A percentile compares a stretch with the other conserved stretches of the same genome.
These are phyloP conservation scores for Solanum gandarillasii DNA, from an alignment of 257 asterid species.

Conservation along the genomic window DNA sequence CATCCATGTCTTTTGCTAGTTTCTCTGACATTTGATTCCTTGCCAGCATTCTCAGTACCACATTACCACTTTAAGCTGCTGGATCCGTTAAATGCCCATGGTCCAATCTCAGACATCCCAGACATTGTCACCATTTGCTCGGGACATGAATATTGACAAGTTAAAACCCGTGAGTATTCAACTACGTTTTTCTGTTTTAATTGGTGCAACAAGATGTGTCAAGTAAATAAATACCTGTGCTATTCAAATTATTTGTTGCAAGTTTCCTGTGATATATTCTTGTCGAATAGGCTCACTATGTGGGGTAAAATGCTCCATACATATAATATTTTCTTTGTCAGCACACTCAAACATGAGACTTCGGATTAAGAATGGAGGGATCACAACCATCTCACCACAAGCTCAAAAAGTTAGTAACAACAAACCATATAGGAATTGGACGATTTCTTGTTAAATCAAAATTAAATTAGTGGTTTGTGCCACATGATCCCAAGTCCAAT, in stretches of 20 bases:
- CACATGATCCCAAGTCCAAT: not conserved
- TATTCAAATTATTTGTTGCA: conserved; percentile 46
- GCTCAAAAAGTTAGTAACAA: not conserved
- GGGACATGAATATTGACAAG: not conserved
- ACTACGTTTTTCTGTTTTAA: not conserved
- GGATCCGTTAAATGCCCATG: conserved; percentile 48
- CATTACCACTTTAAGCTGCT: conserved; percentile 42
- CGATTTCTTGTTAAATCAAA: not conserved
- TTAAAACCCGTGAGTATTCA: not conserved
- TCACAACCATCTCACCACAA: not conserved
- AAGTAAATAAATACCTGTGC: conserved; percentile 29
- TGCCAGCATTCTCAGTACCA: conserved; percentile 57
- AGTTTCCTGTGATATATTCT: conserved; percentile 43
- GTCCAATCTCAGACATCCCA: conserved; percentile 71
- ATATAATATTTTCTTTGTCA: not conserved
- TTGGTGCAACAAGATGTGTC: not conserved
- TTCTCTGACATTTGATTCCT: conserved; percentile 65
- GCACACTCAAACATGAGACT: not conserved
- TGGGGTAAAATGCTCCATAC: not conserved
- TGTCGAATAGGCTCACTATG: not conserved
- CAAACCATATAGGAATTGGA: not conserved
- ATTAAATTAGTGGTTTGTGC: not conserved
- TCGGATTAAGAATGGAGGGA: not conserved
- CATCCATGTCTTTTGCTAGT: conserved; percentile 56
- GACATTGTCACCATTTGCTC: conserved; percentile 44